These are phyloP conservation scores for Xylaria longipes DNA, from an alignment of 495 filamentous ascomycete species.

Conservation along the genomic window DNA sequence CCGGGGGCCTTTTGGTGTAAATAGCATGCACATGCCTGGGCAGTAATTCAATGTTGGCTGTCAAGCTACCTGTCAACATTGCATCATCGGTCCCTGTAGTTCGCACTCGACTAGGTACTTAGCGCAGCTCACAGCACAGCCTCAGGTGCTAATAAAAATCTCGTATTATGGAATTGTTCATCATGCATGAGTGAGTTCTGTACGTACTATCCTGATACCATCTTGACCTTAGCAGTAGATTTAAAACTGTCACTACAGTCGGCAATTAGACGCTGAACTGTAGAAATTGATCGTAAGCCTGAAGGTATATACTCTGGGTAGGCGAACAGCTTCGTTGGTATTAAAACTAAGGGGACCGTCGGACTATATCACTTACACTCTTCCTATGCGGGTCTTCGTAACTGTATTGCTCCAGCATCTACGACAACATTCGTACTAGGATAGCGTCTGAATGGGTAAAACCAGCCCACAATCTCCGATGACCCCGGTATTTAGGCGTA, in stretches of 20 bases:
- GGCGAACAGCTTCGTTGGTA: no score
- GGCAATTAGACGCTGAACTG: background rate
- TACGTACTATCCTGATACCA: background rate
- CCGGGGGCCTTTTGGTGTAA: no score
- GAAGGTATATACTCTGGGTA: no score
- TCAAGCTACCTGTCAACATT: background rate
- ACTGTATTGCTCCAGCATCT: no score
- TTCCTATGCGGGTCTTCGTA: no score
- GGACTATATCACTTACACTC: no score
- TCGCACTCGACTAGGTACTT: background rate
- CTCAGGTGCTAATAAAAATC: background rate
- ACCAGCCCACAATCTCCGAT: no score
- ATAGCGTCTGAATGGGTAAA: no score
- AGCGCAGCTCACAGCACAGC: constrained; percentile 12
- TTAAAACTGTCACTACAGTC: background rate
- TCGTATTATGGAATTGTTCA: constrained; percentile 1
- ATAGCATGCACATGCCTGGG: no score
- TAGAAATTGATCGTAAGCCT: no score
- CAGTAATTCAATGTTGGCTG: no score
- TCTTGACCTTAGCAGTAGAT: background rate
- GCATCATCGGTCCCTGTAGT: background rate
- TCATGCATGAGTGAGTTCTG: background rate
- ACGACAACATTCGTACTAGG: background rate
- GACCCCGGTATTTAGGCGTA: no score
- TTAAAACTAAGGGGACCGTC: background rate